Base-by-base conservation (phyloP, 2,329 filamentous ascomycete species). In the Capronia coronata region DNA sequence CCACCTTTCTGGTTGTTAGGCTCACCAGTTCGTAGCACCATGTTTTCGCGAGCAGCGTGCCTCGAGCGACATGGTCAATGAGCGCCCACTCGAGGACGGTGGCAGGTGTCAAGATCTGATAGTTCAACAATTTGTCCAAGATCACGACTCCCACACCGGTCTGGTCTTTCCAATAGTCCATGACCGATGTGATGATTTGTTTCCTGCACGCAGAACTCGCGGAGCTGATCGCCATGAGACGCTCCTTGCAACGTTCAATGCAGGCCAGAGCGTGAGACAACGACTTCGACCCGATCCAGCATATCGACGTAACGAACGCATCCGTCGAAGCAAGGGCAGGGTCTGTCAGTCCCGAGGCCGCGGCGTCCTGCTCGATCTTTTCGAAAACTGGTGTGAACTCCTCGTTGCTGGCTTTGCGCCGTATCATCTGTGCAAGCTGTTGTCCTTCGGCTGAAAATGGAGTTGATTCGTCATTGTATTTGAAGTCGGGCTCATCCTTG, bases 81-180 rank as follows among this genome's bases (percentile, higher is more conserved):
- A 98, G 75, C 0, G 87, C 87, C 93, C 93, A 98, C 63, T 94
- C 83, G 41, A 96, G 78, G 22, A 98, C 89, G 13, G 83, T 84
- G 49, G 82, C 74, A 0, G 93, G 93, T 7, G 85, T 89, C 29
- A 98, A 76, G 61, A 98, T 95, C 11, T 87, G 90, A 71, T 96
- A 98, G 71, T 97, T 98, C 60, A 98, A 83, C 3, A 98, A 78
- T 69, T 97, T 97, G 73, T 97, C 91, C 51, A 97, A 79, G 61
- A 98, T 94, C 60, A 86, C 87, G 59, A 97, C 80, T 2, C 89
- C 93, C 37, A 94, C 84, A 52, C 93, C 93, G 0, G 91, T 89
- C 62, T 98, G 91, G 25, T 91, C 84, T 40, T 80, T 79, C 93
- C 93, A 98, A 73, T 96, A 98, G 34, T 83, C 77, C 73, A 96